These are phyloP conservation scores for Cordyceps fumosorosea DNA, from an alignment of 2,329 filamentous ascomycete genomes.

Conservation along the genomic window DNA sequence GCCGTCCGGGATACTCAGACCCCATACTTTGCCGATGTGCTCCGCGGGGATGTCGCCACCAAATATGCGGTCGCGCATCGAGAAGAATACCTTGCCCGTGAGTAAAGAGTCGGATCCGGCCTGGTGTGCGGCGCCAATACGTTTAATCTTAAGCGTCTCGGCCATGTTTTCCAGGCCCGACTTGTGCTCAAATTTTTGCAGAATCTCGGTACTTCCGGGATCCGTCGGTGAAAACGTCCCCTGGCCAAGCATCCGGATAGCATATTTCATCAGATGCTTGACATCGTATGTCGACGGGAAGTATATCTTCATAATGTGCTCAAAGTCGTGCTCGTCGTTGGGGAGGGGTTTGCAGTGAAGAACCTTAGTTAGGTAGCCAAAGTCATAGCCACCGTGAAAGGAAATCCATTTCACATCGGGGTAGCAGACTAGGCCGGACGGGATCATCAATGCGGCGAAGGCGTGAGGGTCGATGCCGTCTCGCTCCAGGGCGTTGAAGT, in stretches of 20 bases:
- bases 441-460: slow-evolving; percentile 85
- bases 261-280: slow-evolving; percentile 93
- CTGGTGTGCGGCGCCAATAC: slow-evolving; percentile 81
- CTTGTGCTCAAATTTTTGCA: slow-evolving; percentile 82
- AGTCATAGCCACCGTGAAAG: slow-evolving; percentile 97
- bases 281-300: slow-evolving; percentile 94
- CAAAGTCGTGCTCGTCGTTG: slow-evolving; percentile 84
- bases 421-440: slow-evolving; percentile 82
- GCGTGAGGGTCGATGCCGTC: slow-evolving; percentile 86
- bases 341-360: slow-evolving; percentile 78
- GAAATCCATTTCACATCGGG: slow-evolving; percentile 93
- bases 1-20: slow-evolving; percentile 68
- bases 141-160: slow-evolving; percentile 84
- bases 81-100: slow-evolving; percentile 92
- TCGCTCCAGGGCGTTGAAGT: slow-evolving; percentile 76
- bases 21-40: slow-evolving; percentile 88
- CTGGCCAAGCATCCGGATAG: slow-evolving; percentile 61
- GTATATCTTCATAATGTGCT: slow-evolving; percentile 81
- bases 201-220: slow-evolving; percentile 60
- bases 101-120: slow-evolving; percentile 90
- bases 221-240: slow-evolving; percentile 58
- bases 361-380: slow-evolving; percentile 93
- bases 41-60: slow-evolving; percentile 73
- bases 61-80: slow-evolving; percentile 83
- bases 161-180: slow-evolving; percentile 90